phyloP scores from a whole-genome alignment of 345 rosid species.

The Arabis hirsuta region DNA sequence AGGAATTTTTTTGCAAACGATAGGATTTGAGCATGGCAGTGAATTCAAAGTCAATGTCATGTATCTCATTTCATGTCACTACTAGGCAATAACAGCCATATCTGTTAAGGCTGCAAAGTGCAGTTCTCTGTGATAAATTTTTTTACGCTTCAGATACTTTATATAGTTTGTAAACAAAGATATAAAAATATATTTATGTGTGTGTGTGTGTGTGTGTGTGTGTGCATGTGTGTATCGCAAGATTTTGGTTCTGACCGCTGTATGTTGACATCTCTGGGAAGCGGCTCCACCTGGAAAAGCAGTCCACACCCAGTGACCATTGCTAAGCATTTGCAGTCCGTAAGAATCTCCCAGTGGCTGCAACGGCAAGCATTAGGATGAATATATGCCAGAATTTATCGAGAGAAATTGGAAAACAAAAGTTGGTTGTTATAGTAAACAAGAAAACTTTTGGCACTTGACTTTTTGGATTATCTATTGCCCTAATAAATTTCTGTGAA shows the following conservation, averaged over 20 bases:
- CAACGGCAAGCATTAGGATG: constrained; percentile 25
- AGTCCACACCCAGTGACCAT: constrained; percentile 85
- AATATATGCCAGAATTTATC: background rate
- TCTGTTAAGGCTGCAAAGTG: no score
- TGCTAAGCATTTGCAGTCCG: constrained; percentile 66
- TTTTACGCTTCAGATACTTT: no score
- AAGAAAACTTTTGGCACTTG: background rate
- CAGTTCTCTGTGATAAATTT: no score
- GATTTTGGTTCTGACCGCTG: constrained; percentile 59
- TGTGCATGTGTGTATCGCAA: background rate
- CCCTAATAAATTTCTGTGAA: background rate
- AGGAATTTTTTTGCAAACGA: background rate
- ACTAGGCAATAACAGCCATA: no score
- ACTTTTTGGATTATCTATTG: background rate
- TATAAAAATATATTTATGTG: no score
- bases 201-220: background rate
- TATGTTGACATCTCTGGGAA: constrained; percentile 79
- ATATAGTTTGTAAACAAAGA: no score
- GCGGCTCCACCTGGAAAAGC: constrained; percentile 69
- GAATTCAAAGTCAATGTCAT: background rate
- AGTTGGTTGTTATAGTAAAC: background rate
- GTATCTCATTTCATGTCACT: no score
- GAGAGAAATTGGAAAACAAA: background rate
- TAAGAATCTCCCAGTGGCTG: constrained; percentile 87
- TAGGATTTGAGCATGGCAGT: background rate